Evolutionary conservation across 352 stramenopile species (phyloP), one percentile per base, ranked within the genome.

Genomic region (Globisporangium orthogonon): DNA sequence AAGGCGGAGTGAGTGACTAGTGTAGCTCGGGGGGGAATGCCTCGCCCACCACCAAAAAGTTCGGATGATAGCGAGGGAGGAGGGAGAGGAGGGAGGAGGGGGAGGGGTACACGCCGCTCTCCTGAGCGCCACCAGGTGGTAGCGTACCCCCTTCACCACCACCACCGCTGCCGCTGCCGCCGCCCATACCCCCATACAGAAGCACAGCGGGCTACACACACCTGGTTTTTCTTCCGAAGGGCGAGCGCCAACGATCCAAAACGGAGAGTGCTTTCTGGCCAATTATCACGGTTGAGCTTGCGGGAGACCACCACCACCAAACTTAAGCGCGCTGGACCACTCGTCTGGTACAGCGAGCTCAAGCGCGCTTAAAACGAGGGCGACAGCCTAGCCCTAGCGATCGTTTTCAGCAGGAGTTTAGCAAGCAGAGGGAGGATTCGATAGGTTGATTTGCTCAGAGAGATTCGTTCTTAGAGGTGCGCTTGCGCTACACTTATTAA

Each of bases 221-320:
- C 44, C 44, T 49, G 37, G 37, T 45, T 49, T 68, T 65, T 68
- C 58, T 65, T 65, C 52, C 57, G 54, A 59, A 66, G 60, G 55
- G 63, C 63, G 58, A 64, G 63, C 68, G 58, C 63, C 62, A 73
- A 68, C 66, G 66, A 73, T 71, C 66, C 66, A 70, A 73, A 73
- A 65, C 60, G 54, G 60, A 65, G 66, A 69, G 60, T 66, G 66
- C 66, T 62, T 67, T 70, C 54, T 66, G 50, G 56, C 62, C 66
- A 70, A 69, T 69, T 62, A 64, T 67, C 54, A 14, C 28, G 41
- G 33, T 47, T 44, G 35, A 29, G 35, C 39, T 31, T 40, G 18
- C 33, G 35, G 28, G 45, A 23, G 23, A 39, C 48, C 60, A 57
- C 49, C 41, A 57, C 49, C 49, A 54, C 60, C 37, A 54, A 39